Evolutionary conservation across 495 filamentous ascomycete genomes (phyloP), one percentile per base, ranked within the genome.

Genomic region (Aspergillus saccharolyticus): DNA sequence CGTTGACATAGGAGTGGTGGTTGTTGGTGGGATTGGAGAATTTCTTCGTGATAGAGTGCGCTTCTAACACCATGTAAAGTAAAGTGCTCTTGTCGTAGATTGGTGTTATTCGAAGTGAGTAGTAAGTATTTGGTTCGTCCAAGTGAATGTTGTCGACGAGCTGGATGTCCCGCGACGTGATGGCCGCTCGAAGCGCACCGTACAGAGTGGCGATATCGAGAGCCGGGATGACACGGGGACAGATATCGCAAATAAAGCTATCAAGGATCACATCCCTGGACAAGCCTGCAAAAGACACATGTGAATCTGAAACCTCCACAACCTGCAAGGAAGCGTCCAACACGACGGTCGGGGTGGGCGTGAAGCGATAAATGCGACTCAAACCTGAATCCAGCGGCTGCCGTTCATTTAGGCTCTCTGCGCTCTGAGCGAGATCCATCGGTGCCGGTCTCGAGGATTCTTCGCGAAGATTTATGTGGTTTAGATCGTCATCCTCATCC

Each of bases 1-100:
- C 83, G 55, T 84, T 81, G 33, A 78, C 63, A 57, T 76, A 75
- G 0, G 73, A 54, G 10, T 81, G 76, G 47, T 78, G 72, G 54
- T 67, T 70, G 43, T 68, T 59, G 4, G 52, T 1, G 8, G 47
- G 28, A 7, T 17, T 44, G 1, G 55, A 19, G 6, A 54, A 43
- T 1, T 71, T 58, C 17, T 68, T 70, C 28, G 65, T 65, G 22
- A 68, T 62, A 18, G 66, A 58, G 17, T 77, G 71, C 54, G 74
- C 75, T 55, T 83, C 79, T 7, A 83, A 60, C 0, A 79, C 53
- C 9, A 83, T 58, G 57, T 79, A 79, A 4, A 81, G 56, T 30
- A 85, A 63, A 9, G 55, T 44, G 7, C 58, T 57, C 18, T 74
- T 61, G 19, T 83, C 73, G 56, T 78, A 83, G 48, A 84, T 73